These are phyloP conservation scores for Microbotryum scabiosae DNA, from an alignment of 1,284 basidiomycete species.

Conservation along the genomic window DNA sequence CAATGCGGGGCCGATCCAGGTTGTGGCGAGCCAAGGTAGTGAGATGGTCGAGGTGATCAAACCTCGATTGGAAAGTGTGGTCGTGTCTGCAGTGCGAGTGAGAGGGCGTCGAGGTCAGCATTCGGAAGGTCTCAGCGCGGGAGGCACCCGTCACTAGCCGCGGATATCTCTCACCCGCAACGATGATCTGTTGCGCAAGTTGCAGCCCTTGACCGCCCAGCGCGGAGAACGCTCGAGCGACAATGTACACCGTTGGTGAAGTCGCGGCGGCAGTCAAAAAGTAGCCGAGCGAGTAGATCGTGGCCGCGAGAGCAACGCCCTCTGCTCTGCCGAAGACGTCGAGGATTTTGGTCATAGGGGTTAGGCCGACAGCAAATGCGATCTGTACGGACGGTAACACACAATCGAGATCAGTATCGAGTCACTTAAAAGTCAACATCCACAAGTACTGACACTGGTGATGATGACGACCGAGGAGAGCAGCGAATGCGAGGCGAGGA, in stretches of 20 bases:
- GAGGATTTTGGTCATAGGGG: conserved; percentile 36
- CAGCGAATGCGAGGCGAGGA: conserved; percentile 33
- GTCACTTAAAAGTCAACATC: not conserved
- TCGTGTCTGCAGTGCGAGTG: conserved; percentile 29
- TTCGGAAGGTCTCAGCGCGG: not conserved
- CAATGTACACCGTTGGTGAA: conserved; percentile 27
- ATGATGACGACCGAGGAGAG: conserved; percentile 34
- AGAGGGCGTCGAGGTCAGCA: not conserved
- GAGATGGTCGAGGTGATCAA: conserved; percentile 36
- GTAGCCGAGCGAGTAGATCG: conserved; percentile 33
- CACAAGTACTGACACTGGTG: conserved; percentile 25
- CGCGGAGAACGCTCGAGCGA: conserved; percentile 31
- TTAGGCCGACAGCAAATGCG: conserved; percentile 36
- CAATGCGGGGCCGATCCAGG: conserved; percentile 35
- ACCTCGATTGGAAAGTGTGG: conserved; percentile 34
- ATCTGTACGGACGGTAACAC: conserved; percentile 14
- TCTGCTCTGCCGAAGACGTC: conserved; percentile 38
- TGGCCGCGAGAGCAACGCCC: conserved; percentile 33
- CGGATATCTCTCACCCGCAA: conserved; percentile 24
- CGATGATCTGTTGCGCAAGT: conserved; percentile 36
- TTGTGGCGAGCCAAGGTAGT: conserved; percentile 36
- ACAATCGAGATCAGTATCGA: not conserved
- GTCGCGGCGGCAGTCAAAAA: conserved; percentile 30
- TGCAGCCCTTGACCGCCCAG: conserved; percentile 36
- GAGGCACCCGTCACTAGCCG: too few relatives aligned